phyloP scores from a whole-genome alignment of 768 basidiomycete genomes.

The Galerina marginata region DNA sequence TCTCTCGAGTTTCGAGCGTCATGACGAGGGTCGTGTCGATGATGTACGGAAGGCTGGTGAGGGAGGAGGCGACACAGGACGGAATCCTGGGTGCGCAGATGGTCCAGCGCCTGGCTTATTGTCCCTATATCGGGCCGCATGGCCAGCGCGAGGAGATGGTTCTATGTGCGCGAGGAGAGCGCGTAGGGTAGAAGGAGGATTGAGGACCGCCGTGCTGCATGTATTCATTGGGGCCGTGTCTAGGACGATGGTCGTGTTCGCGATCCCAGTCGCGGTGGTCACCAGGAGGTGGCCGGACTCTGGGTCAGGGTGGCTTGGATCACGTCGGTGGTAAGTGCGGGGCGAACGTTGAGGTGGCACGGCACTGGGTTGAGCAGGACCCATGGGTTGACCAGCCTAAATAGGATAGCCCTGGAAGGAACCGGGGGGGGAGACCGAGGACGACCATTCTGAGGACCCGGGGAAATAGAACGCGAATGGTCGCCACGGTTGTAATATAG shows the following conservation, averaged over 20 bases:
- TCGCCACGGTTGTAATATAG: constrained; percentile 56
- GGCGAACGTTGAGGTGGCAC: constrained; percentile 64
- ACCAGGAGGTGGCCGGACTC: constrained; percentile 54
- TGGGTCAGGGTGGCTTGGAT: constrained; percentile 53
- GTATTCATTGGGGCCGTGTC: constrained; percentile 46
- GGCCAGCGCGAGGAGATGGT: constrained; percentile 62
- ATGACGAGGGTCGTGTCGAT: constrained; percentile 69
- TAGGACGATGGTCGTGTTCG: constrained; percentile 46
- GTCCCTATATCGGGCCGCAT: constrained; percentile 63
- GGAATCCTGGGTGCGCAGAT: constrained; percentile 33
- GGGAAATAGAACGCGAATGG: constrained; percentile 65
- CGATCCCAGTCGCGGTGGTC: constrained; percentile 62
- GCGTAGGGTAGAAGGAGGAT: constrained; percentile 42
- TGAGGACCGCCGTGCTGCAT: constrained; percentile 38
- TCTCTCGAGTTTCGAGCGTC: constrained; percentile 56
- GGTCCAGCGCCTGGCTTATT: constrained; percentile 50
- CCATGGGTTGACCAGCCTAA: constrained; percentile 51
- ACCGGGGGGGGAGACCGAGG: constrained; percentile 60
- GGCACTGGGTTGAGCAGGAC: constrained; percentile 53
- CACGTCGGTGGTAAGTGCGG: constrained; percentile 57
- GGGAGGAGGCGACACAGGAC: constrained; percentile 39
- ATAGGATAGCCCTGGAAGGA: constrained; percentile 54
- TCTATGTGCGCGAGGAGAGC: constrained; percentile 52
- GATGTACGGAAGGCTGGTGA: too few species aligned
- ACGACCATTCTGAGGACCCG: constrained; percentile 57